Percentiles rank a stretch among this genome's conserved stretches.
Evolutionary conservation across 2,329 filamentous ascomycete species (phyloP).

Genomic region (Penicillium freii): DNA sequence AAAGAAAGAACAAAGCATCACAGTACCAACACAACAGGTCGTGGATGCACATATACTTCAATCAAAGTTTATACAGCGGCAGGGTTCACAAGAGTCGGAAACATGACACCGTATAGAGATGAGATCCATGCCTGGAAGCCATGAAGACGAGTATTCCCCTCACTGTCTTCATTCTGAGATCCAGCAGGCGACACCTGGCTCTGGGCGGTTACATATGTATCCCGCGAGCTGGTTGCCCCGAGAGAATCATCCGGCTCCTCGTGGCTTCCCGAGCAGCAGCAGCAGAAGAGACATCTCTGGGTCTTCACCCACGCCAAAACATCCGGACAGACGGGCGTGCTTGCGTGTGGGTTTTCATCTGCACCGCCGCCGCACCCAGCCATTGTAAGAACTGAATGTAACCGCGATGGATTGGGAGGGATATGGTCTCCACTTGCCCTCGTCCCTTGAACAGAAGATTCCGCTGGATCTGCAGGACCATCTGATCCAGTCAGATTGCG

Average conservation of each 20-base stretch:
- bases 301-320: constrained; percentile 7
- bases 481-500: not conserved
- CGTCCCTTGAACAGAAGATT: not conserved
- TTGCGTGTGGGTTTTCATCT: not conserved
- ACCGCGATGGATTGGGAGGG: constrained; percentile 1
- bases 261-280: not conserved
- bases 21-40: not conserved
- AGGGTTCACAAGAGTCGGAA: not conserved
- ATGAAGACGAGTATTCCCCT: not conserved
- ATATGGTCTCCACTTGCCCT: not conserved
- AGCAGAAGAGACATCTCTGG: constrained; percentile 14
- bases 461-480: not conserved
- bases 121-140: not conserved
- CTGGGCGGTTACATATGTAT: constrained; percentile 21
- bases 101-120: constrained; percentile 3
- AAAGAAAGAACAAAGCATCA: not conserved
- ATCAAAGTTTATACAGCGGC: not conserved
- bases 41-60: not conserved
- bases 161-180: not conserved
- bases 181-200: constrained; percentile 5
- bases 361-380: not conserved
- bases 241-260: constrained; percentile 7
- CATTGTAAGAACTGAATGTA: not conserved
- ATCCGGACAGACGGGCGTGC: not conserved
- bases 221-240: constrained; percentile 7